phyloP scores from a whole-genome alignment of 2,329 filamentous ascomycete species.

The Botrytis aclada region DNA sequence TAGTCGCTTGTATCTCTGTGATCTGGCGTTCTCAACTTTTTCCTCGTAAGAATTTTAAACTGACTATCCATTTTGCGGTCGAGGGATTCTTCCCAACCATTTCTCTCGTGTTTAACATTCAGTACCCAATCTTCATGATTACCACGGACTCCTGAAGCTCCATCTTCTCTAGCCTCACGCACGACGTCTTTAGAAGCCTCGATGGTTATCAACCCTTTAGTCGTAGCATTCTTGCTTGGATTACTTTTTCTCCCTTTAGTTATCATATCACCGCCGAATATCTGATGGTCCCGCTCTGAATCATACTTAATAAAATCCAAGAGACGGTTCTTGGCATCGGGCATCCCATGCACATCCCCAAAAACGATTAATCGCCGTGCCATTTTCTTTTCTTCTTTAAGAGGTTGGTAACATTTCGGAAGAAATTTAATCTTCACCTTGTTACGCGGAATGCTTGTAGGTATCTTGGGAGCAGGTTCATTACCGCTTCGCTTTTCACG shows the following conservation, averaged over 20 bases:
- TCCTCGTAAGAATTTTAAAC: not conserved
- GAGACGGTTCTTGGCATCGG: not conserved
- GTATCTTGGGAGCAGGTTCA: not conserved
- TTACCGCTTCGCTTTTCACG: not conserved
- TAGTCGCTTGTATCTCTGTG: not conserved
- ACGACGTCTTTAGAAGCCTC: not conserved
- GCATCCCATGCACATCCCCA: not conserved
- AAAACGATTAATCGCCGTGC: not conserved
- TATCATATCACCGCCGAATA: slow-evolving; percentile 1
- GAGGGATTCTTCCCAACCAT: not conserved
- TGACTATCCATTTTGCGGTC: not conserved
- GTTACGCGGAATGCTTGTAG: not conserved
- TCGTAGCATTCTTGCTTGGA: not conserved
- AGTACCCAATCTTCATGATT: slow-evolving; percentile 3
- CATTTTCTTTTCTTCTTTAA: fast-evolving
- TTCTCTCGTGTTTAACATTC: not conserved
- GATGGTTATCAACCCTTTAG: not conserved
- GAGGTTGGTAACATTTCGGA: not conserved
- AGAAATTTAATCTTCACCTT: not conserved
- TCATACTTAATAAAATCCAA: not conserved
- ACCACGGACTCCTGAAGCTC: not conserved
- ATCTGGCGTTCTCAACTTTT: not conserved
- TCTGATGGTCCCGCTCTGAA: not conserved
- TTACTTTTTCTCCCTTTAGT: not conserved
- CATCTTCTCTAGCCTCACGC: not conserved